Base-by-base conservation (phyloP, 768 basidiomycete genomes). In the Clitopilus hobsonii region DNA sequence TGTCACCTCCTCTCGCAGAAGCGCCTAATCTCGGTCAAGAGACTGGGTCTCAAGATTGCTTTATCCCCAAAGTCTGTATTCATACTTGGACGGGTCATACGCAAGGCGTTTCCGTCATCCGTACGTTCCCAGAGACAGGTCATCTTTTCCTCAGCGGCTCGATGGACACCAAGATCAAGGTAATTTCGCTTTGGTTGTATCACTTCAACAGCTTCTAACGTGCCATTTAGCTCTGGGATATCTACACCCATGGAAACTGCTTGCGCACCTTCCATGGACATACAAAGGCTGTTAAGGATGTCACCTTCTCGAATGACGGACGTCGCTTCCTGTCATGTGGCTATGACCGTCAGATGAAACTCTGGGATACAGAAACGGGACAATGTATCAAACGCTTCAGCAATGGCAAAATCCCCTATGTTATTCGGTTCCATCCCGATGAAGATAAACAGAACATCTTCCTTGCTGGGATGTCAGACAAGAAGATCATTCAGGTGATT, bases 11-110 rank as follows among this genome's bases (percentile, higher is more conserved):
- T 50, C 60, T 87, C 51, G 84, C 94, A 54, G 91, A 94, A 65
- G 94, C 93, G 41, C 88, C 94, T 36, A 85, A 91, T 62, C 80
- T 98, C 50, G 72, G 85, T 38, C 75, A 80, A 50, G 94, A 97
- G 69, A 65, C 83, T 28, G 95, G 93, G 13, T 82, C 88, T 2
- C 88, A 94, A 64, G 94, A 98, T 56, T 86, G 87, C 56, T 98
- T 96, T 66, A 88, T 98, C 58, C 97, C 97, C 25, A 98, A 98
- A 74, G 78, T 81, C 8, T 98, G 96, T 71, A 84, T 95, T 55
- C 97, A 98, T 67, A 98, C 97, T 0, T 98, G 94, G 91, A 97
- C 94, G 2, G 97, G 97, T 0, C 97, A 99, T 70, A 98, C 94
- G 10, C 89, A 91, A 69, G 97, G 91, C 24, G 93, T 99, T 2